Base-by-base conservation (phyloP, 83 land plant species). In the Thuja plicata region DNA sequence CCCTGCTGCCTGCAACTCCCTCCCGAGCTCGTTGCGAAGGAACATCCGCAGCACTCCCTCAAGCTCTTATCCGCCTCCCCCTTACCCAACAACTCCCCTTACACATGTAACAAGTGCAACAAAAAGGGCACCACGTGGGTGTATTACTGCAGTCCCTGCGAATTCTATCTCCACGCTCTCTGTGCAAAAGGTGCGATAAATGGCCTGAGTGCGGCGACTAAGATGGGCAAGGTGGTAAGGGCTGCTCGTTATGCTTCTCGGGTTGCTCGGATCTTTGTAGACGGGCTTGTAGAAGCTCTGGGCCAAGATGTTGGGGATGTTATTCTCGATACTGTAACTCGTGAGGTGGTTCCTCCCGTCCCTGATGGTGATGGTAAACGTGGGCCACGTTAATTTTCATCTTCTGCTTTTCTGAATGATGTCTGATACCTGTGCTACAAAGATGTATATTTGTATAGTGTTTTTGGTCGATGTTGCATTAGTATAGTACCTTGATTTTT, bases 221-320 rank as follows among this genome's bases (percentile, higher is more conserved):
- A 89, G 89, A 57, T 62, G 1, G 91, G 89, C 87, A 89, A 62
- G 92, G 55, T 94, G 0, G 90, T 88, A 9, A 70, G 86, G 21
- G 94, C 94, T 5, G 92, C 93, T 11, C 89, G 86, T 19, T 8
- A 91, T 78, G 96, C 94, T 2, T 66, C 93, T 21, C 94, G 92
- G 21, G 92, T 89, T 6, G 60, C 91, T 24, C 52, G 80, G 12
- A 91, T 91, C 0, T 91, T 93, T 90, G 70, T 94, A 32, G 96
- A 90, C 1, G 93, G 91, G 2, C 80, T 94, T n/a, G 80, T 94
- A 43, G 96, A 93, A 48, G 94, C 93, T 1, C 87, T 94, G 19
- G 96, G 92, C 30, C 93, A 94, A 90, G 94, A 92, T 15, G 85
- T 94, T 66, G 93, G 92, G 6, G 91, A 93, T 77, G 93, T 45